Base-by-base conservation (phyloP, 2,329 filamentous ascomycete genomes). In the Madurella mycetomatis region DNA sequence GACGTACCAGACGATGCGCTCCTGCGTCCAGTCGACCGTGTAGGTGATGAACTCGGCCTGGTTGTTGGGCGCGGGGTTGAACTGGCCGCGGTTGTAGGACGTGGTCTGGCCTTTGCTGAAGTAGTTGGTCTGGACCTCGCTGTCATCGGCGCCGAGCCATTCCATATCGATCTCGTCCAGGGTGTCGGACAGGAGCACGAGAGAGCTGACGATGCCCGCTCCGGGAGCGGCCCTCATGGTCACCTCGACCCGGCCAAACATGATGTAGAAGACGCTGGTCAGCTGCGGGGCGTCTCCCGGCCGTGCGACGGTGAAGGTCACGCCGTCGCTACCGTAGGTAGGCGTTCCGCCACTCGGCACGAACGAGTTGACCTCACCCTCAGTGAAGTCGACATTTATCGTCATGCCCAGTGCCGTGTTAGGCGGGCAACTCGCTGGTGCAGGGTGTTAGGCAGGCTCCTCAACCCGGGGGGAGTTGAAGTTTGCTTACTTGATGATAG, bases 121-220 rank as follows among this genome's bases (percentile, higher is more conserved):
- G 74, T 95, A 99, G 73, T 99, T 99, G 63, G 85, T 88, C 73
- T 99, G 94, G n/a, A 96, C 88, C 70, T 95, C 79, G 54, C 77
- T 75, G 60, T 80, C 73, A 67, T 89, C 82, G 52, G 86, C 84
- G 54, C 94, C 94, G 19, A 99, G 82, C 90, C 92, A 97, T 72
- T 99, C 94, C 76, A 92, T 88, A 70, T 99, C 94, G 66, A 99
- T 95, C 75, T 99, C 94, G 72, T 99, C 94, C 43, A 96, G 81
- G 65, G 83, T 82, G 70, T 97, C 92, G 13, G 92, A 96, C 73
- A 95, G 86, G 60, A 99, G 76, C 9, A 99, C 90, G 12, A 94
- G 81, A 44, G 90, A 94, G 70, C 90, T 96, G 61, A 99, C 92
- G 64, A 99, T 96, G 56, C 94, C 94, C 9, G 83, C 85, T 8